phyloP scores from a whole-genome alignment of 2,329 filamentous ascomycete genomes.

The Thielaviopsis populi region DNA sequence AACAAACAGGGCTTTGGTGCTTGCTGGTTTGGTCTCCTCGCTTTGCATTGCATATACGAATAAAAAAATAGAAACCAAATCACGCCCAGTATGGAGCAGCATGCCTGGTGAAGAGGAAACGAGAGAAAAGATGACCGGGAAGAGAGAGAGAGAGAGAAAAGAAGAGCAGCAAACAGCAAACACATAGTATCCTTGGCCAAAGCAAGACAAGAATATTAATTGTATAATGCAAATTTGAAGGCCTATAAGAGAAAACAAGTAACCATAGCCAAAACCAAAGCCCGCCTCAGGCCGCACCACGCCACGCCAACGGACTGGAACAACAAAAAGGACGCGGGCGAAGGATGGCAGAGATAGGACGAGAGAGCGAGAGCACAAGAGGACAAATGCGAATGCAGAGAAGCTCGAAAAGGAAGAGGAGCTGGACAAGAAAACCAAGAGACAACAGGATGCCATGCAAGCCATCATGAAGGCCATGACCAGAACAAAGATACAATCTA shows the following conservation, averaged over 20 bases:
- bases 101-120: neutral
- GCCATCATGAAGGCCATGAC: neutral
- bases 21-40: neutral
- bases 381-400: neutral
- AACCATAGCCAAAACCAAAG: no score
- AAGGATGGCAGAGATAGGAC: neutral
- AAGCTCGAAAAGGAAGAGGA: neutral
- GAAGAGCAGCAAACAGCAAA: neutral
- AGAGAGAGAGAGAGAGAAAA: neutral
- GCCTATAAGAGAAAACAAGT: neutral
- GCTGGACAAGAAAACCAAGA: neutral
- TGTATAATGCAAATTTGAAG: neutral
- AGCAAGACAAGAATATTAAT: neutral
- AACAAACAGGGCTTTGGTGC: neutral
- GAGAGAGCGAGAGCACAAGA: neutral
- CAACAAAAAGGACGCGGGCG: no score
- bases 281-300: no score
- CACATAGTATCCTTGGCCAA: neutral
- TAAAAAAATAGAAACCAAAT: neutral
- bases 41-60: conserved; percentile 3
- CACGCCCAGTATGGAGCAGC: neutral
- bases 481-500: neutral
- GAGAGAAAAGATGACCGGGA: neutral
- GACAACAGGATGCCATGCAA: neutral
- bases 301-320: no score